Conservation (phyloP, 78 protist species). For the Emiliania huxleyi region DNA sequence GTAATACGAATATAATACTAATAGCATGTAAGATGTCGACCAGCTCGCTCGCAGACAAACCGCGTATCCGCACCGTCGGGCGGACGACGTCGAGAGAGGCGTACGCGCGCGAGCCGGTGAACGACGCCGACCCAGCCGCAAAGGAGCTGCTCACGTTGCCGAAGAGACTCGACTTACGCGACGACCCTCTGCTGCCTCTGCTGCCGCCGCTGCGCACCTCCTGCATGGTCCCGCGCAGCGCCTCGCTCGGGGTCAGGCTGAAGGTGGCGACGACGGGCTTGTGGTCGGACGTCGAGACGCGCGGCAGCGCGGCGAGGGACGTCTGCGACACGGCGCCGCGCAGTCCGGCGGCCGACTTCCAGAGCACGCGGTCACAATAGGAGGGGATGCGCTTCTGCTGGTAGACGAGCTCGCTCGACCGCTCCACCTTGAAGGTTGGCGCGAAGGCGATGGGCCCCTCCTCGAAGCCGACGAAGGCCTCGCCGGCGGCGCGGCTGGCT, state of each 20-base stretch:
- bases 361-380: conserved; percentile 48
- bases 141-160: too few species aligned
- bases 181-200: too few species aligned
- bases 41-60: too few species aligned
- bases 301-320: background rate
- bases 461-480: conserved; percentile 64
- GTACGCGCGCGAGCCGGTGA: too few species aligned
- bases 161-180: too few species aligned
- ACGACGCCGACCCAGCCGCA: too few species aligned
- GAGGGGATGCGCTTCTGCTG: conserved; percentile 38
- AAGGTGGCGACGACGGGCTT: background rate
- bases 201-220: too few species aligned
- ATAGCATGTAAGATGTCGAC: too few species aligned
- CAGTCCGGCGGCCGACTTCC: background rate
- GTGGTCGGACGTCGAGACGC: background rate
- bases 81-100: too few species aligned
- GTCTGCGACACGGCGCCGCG: background rate
- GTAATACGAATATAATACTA: too few species aligned
- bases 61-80: too few species aligned
- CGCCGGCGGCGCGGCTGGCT: background rate
- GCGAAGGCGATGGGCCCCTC: conserved; percentile 44
- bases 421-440: conserved; percentile 73
- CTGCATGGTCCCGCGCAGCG: too few species aligned
- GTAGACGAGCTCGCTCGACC: background rate
- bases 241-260: background rate